Evolutionary conservation across 2,329 filamentous ascomycete species (phyloP).

Genomic region (Alternaria gaisen): DNA sequence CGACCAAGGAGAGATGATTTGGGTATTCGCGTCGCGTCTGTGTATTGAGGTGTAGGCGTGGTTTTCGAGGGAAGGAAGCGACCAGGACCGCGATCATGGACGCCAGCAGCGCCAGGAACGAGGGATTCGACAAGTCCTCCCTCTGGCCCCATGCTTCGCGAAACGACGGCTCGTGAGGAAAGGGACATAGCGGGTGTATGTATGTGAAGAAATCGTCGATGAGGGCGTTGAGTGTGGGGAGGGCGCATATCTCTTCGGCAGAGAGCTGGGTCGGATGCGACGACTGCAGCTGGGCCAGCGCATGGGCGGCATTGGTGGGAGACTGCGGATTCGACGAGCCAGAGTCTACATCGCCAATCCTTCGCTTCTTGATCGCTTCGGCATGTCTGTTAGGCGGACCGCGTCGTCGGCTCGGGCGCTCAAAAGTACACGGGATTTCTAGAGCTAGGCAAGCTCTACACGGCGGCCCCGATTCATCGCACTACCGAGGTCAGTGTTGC

Average conservation of each 20-base stretch:
- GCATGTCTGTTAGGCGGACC: constrained; percentile 73
- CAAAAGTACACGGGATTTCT: constrained; percentile 73
- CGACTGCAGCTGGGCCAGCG: constrained; percentile 60
- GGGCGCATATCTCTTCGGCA: constrained; percentile 75
- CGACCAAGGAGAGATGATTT: constrained; percentile 73
- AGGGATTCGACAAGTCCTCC: constrained; percentile 71
- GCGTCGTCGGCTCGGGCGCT: constrained; percentile 68
- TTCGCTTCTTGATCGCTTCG: constrained; percentile 71
- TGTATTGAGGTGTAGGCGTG: constrained; percentile 72
- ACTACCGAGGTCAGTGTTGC: constrained; percentile 54
- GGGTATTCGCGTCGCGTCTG: constrained; percentile 73
- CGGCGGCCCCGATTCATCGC: constrained; percentile 71
- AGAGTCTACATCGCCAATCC: constrained; percentile 57
- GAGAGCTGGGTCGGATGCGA: constrained; percentile 59
- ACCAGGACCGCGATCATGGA: constrained; percentile 80
- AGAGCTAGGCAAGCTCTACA: constrained; percentile 71
- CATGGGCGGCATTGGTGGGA: constrained; percentile 63
- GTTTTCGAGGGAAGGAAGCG: constrained; percentile 77
- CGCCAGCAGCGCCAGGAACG: constrained; percentile 74
- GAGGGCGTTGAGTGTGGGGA: constrained; percentile 72
- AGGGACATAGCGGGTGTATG: constrained; percentile 78
- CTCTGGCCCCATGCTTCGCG: constrained; percentile 72
- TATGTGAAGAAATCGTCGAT: constrained; percentile 87
- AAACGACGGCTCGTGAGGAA: constrained; percentile 82
- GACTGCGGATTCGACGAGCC: constrained; percentile 58